Conservation (phyloP, 1,139 yeast genomes). For the Waltiozyma sp. region DNA sequence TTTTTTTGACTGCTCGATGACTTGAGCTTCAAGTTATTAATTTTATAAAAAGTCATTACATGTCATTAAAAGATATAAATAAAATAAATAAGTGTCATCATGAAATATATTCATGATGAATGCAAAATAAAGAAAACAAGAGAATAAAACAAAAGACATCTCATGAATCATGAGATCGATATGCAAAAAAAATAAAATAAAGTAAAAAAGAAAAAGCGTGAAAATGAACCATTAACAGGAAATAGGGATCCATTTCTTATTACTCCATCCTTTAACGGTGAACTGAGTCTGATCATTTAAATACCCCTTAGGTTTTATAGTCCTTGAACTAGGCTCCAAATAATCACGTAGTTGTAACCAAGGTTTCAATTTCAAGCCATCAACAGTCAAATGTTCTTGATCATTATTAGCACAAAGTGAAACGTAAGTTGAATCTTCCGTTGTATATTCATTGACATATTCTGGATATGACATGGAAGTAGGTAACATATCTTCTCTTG, state of each 20-base stretch:
- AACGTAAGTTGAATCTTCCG: conserved; percentile 1
- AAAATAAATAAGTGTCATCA: neutral
- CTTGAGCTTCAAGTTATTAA: too few species aligned
- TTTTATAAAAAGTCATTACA: too few species aligned
- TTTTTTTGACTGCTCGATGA: too few species aligned
- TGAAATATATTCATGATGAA: neutral
- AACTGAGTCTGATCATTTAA: conserved; percentile 26
- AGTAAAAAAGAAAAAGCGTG: too few species aligned
- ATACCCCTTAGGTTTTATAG: conserved; percentile 20
- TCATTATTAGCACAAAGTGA: too few species aligned
- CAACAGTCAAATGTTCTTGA: neutral
- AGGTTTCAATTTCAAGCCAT: neutral
- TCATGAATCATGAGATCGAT: too few species aligned
- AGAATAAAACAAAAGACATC: too few species aligned
- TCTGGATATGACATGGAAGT: conserved; percentile 23
- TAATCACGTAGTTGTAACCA: neutral
- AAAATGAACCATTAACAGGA: neutral
- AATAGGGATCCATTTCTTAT: conserved; percentile 31
- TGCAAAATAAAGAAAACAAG: too few species aligned
- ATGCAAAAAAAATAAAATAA: too few species aligned
- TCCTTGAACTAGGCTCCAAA: conserved; percentile 6
- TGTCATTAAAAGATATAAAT: neutral
- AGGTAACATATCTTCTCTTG: conserved; percentile 26
- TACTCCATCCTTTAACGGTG: conserved; percentile 43
- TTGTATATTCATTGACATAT: conserved; percentile 10